Conservation (phyloP, 169 alveolate genomes). For the Plasmodium knowlesi region DNA sequence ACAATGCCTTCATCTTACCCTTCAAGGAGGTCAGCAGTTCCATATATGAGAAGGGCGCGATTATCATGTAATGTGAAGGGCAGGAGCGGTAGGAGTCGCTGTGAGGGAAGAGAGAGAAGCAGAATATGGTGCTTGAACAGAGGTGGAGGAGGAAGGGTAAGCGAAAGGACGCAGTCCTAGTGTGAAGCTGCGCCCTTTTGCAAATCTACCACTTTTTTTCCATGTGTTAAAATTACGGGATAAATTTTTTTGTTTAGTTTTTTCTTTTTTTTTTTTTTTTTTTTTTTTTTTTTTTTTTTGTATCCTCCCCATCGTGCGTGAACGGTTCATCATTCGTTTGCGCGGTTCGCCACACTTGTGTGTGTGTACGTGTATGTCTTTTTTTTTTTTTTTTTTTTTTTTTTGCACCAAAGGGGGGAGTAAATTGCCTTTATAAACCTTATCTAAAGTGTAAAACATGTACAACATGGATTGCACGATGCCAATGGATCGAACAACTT, state of each 20-base stretch:
- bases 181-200: background rate
- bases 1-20: slow-evolving; percentile 92
- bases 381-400: slow-evolving; percentile 14
- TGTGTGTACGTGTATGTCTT: background rate
- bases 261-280: background rate
- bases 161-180: background rate
- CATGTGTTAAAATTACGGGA: background rate
- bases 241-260: slow-evolving; percentile 1
- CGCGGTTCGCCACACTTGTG: background rate
- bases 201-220: background rate
- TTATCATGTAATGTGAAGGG: slow-evolving; percentile 48
- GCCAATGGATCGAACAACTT: background rate
- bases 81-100: no score
- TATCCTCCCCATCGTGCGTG: background rate
- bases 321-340: no score
- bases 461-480: background rate
- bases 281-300: background rate
- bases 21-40: slow-evolving; percentile 85
- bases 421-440: background rate
- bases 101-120: background rate
- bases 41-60: slow-evolving; percentile 77
- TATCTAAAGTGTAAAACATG: background rate
- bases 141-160: background rate
- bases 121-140: background rate
- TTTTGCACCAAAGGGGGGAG: background rate